A percentile compares a stretch with the other conserved stretches of the same genome.
phyloP scores from a whole-genome alignment of 2,329 filamentous ascomycete species.

The Chaetoscypha palmicola region DNA sequence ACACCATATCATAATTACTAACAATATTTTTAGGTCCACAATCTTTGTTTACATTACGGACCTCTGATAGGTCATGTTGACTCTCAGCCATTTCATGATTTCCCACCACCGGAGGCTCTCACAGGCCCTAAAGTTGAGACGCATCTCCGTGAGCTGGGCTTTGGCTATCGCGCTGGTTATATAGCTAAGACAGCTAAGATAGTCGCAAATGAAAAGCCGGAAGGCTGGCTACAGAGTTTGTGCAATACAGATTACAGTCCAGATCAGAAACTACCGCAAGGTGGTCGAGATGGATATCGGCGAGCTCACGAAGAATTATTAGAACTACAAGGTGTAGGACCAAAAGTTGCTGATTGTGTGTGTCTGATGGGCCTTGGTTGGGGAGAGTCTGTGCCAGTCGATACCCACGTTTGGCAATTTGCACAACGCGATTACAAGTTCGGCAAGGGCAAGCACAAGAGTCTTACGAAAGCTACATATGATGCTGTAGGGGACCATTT shows the following conservation, averaged over 20 bases:
- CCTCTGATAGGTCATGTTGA: slow-evolving; percentile 65
- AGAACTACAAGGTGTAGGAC: slow-evolving; percentile 77
- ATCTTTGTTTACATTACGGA: slow-evolving; percentile 82
- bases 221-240: slow-evolving; percentile 69
- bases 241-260: slow-evolving; percentile 69
- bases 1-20: neutral
- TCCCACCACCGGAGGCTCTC: slow-evolving; percentile 71
- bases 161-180: slow-evolving; percentile 92
- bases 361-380: slow-evolving; percentile 94
- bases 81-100: slow-evolving; percentile 73
- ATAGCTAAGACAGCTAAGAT: slow-evolving; percentile 78
- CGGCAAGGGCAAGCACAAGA: slow-evolving; percentile 73
- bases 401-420: slow-evolving; percentile 99
- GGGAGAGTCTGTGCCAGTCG: slow-evolving; percentile 90
- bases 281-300: slow-evolving; percentile 56
- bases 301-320: slow-evolving; percentile 75
- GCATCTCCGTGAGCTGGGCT: slow-evolving; percentile 74
- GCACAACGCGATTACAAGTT: slow-evolving; percentile 94
- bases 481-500: slow-evolving; percentile 89
- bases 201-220: slow-evolving; percentile 58
- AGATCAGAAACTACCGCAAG: slow-evolving; percentile 41
- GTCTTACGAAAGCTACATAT: slow-evolving; percentile 82
- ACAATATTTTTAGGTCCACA: slow-evolving; percentile 54
- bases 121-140: slow-evolving; percentile 68
- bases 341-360: slow-evolving; percentile 95